Evolutionary conservation across 2,329 filamentous ascomycete genomes (phyloP), one percentile per base, ranked within the genome.

Genomic region (Penicillium paneum): DNA sequence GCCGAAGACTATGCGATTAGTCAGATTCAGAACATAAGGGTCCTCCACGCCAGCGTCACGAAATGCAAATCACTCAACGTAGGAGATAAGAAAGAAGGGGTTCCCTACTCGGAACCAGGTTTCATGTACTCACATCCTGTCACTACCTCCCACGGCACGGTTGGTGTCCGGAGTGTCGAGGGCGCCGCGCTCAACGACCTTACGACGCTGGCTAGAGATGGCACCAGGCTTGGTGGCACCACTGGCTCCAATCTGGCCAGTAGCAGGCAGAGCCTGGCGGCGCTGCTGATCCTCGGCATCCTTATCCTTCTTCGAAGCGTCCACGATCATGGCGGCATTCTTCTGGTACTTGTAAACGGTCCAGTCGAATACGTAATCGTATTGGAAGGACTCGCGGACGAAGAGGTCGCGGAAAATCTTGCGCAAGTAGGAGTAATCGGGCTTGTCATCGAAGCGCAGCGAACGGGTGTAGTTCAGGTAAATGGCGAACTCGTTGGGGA

Each of bases 321-420:
- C 88, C 65, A 90, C 90, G 74, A 96, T 96, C 70, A 91, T 91
- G 79, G 95, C 90, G 52, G 92, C 92, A 68, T 97, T 97, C 87
- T 97, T 97, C 84, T 97, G 92, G 83, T 97, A 97, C 82, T 97
- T 97, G 86, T 97, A 97, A 70, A 97, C 94, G 57, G 94, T 99
- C 94, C 94, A 99, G 80, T 99, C 94, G 70, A 99, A 99, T 67
- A 99, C 94, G 69, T 99, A 97, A 78, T 99, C 94, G 77, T 99
- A 97, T 81, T 99, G 94, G 87, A 97, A 99, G 53, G 93, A 94
- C 78, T 97, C 94, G 60, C 94, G 91, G 65, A 99, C 94, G 71
- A 99, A 99, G 57, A 99, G 87, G 74, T 99, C 94, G 61, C 94
- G 92, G 90, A 99, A 99, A 79, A 99, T 97, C 88, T 97, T 97